Base-by-base conservation (phyloP, 2,329 filamentous ascomycete genomes). In the Periconia sp. region DNA sequence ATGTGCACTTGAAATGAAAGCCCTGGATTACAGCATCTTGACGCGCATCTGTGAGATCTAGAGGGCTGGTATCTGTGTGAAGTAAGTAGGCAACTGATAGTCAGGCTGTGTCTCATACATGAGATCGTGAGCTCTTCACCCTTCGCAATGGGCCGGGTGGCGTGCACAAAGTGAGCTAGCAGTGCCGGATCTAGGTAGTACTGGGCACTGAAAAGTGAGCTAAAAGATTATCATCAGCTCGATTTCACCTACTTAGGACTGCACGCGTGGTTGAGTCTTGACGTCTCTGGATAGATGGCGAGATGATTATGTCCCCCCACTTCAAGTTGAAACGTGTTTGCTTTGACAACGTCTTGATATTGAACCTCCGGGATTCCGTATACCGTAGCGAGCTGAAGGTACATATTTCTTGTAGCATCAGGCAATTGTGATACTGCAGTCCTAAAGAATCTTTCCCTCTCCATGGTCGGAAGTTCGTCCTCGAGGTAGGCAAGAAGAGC, bases 101-200 rank as follows among this genome's bases (percentile, higher is more conserved):
- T 18, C 11, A 25, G 18, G 17, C 9, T 26, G 10, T 31, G 21
- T 10, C 5, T 28, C 39, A 22, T 56, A 64, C 60, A 75, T n/a
- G 71, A 66, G 17, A 75, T 73, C 0, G 61, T 70, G 5, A 75
- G 68, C 45, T 75, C 73, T 34, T 73, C 70, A 10, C 64, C 70
- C 15, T 51, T 13, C 10, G 44, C 46, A 17, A 72, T 63, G 3
- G 60, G 56, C 15, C 71, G 50, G 1, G 65, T 67, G 1, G 65
- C 69, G 30, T 65, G 63, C 0, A 73, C 70, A n/a, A 64, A 61
- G 39, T 74, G 72, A n/a, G 68, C 70, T 3, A 75, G 50, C 13
- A 57, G 46, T 1, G 59, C 34, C 0, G 58, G 46, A 31, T 73
- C 67, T 5, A 74, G 54, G 21, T 70, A 63, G 37, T 73, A 69